phyloP scores from a whole-genome alignment of 495 filamentous ascomycete species.

The Penicillium daleae region DNA sequence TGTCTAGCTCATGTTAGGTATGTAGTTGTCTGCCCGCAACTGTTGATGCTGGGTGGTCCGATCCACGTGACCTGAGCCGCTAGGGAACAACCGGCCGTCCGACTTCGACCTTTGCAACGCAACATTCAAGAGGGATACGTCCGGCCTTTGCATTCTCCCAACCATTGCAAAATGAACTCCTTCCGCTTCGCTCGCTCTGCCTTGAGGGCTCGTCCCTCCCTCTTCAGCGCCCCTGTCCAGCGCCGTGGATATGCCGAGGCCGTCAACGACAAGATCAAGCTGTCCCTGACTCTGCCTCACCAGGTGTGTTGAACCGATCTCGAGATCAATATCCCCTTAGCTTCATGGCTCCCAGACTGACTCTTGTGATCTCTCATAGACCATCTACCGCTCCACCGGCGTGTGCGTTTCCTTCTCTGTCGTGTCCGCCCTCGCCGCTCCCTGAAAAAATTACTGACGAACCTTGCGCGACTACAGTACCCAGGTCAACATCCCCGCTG shows the following conservation, averaged over 20 bases:
- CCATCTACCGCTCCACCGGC: conserved; percentile 75
- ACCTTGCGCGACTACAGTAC: conserved; percentile 60
- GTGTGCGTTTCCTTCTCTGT: conserved; percentile 55
- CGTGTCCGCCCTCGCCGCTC: conserved; percentile 16
- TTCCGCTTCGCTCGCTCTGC: conserved; percentile 87
- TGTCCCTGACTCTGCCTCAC: conserved; percentile 95
- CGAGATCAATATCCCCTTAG: conserved; percentile 11
- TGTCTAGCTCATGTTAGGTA: neutral
- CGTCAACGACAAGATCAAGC: conserved; percentile 93
- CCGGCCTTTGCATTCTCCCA: conserved; percentile 41
- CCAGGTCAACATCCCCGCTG: conserved; percentile 98
- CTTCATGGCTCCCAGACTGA: conserved; percentile 27
- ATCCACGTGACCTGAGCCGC: conserved; percentile 40
- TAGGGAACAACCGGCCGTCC: conserved; percentile 54
- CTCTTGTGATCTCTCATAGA: conserved; percentile 44
- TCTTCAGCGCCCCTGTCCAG: conserved; percentile 70
- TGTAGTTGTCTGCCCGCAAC: neutral
- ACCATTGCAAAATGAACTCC: conserved; percentile 75
- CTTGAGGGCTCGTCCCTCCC: conserved; percentile 73
- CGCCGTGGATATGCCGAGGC: conserved; percentile 94
- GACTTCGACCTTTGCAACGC: conserved; percentile 52
- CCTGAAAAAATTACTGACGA: conserved; percentile 41
- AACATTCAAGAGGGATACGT: conserved; percentile 47
- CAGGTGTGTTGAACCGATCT: conserved; percentile 69
- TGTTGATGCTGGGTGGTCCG: conserved; percentile 21